A percentile compares a stretch with the other conserved stretches of the same genome.
Evolutionary conservation across 164 flowering plant genomes (phyloP).

Genomic region (Saururus chinensis): DNA sequence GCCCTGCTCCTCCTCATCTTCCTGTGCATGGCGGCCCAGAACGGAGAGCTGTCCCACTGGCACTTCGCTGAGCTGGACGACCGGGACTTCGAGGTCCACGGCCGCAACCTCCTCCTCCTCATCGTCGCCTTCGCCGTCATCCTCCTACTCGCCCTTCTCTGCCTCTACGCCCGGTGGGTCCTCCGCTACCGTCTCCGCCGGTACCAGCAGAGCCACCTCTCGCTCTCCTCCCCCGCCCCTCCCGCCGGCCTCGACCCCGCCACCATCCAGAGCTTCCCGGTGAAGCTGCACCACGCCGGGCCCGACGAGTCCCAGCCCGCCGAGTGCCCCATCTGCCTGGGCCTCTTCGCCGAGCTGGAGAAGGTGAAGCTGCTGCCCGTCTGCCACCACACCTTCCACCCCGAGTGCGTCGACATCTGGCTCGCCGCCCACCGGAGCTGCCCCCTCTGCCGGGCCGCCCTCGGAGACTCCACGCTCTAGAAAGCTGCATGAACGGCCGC

Average conservation of each 20-base stretch:
- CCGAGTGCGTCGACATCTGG: slow-evolving; percentile 73
- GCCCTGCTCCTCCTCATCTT: neutral
- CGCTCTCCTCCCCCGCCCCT: slow-evolving; percentile 9
- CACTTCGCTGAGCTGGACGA: slow-evolving; percentile 49
- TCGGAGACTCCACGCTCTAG: slow-evolving; percentile 3
- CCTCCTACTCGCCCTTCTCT: slow-evolving; percentile 34
- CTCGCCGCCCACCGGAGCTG: slow-evolving; percentile 54
- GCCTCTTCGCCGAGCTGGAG: slow-evolving; percentile 42
- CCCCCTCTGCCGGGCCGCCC: slow-evolving; percentile 67
- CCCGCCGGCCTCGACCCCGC: slow-evolving; percentile 9
- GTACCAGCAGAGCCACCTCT: slow-evolving; percentile 17
- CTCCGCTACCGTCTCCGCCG: slow-evolving; percentile 18
- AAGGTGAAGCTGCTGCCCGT: slow-evolving; percentile 59
- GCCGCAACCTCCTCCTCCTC: slow-evolving; percentile 38
- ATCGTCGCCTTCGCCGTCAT: slow-evolving; percentile 32
- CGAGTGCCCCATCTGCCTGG: slow-evolving; percentile 60
- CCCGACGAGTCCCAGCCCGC: slow-evolving; percentile 1
- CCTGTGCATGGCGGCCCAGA: slow-evolving; percentile 14
- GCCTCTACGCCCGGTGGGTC: slow-evolving; percentile 53
- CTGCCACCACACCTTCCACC: slow-evolving; percentile 58
- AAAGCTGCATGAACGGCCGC: too few species aligned
- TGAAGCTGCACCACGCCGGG: slow-evolving; percentile 19
- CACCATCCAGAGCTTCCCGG: slow-evolving; percentile 34
- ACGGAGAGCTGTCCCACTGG: slow-evolving; percentile 35
- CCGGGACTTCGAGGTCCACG: slow-evolving; percentile 45